Base-by-base conservation (phyloP, 805 yeast species). In the Ogataea nitratoaversa region DNA sequence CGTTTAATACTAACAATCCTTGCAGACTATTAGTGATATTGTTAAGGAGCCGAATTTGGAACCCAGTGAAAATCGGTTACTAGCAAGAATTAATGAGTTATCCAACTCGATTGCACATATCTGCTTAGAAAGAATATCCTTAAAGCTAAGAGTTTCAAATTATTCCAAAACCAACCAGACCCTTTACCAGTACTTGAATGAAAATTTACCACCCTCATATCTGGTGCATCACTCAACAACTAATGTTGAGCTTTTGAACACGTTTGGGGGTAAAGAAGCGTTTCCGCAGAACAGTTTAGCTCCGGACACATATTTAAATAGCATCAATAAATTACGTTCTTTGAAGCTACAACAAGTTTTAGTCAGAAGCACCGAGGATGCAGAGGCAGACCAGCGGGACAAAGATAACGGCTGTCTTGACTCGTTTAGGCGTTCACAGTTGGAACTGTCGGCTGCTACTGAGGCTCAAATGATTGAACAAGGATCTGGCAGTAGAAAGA, bases 91-190 rank as follows among this genome's bases (percentile, higher is more conserved):
- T 8, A 19, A 32, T 16, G 12, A 32, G 8, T n/a, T 42, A 13
- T 16, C 41, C 4, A 38, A 38, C 24, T 17, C 39, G 12, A 19
- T 42, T 8, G 37, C 36, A 2, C 28, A 32, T 25, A 20, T 42
- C 3, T 37, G 41, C 24, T 24, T 42, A 8, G 45, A 42, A 22
- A 33, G 45, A 34, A 16, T 38, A 19, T 24, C 42, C 5, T 11
- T 42, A 8, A 37, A 31, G 22, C n/a, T 34, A 8, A 33, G 28
- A 29, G 20, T 28, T n/a, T 28, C 30, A 2, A 35, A 25, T 30
- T 34, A 23, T 9, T 7, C 5, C 22, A n/a, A n/a, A n/a, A n/a
- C n/a, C n/a, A n/a, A n/a, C n/a, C n/a, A n/a, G n/a, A n/a, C n/a
- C n/a, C n/a, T n/a, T n/a, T n/a, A 11, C 3, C 23, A 19, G 7